Base-by-base conservation (phyloP, 2,329 filamentous ascomycete genomes). In the Cercospora zeina region DNA sequence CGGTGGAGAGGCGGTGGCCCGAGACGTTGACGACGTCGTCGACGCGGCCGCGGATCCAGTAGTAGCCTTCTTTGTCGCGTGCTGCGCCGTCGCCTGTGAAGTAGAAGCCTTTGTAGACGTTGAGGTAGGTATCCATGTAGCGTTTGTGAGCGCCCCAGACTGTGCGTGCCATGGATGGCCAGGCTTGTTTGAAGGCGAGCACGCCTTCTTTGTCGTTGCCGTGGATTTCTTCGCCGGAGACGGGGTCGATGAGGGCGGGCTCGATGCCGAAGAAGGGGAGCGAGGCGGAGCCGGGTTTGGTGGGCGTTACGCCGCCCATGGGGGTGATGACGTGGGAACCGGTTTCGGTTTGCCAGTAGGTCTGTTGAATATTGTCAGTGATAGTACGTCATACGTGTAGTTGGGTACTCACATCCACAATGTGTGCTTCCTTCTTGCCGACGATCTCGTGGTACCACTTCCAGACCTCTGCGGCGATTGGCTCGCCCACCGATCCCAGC, bases 341-440 rank as follows among this genome's bases (percentile, higher is more conserved):
- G 1, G 95, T 99, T 82, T 99, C 95, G 58, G 95, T 99, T 85
- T 99, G 95, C 95, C 95, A 99, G 85, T 99, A 99, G 58, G 95
- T 99, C 91, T 96, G 74, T 57, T 62, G 49, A 9, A 2, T 13
- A n/a, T 47, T 47, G 63, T 73, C 56, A 70, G 66, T 61, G 16
- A 13, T 27, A 14, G 11, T 19, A 10, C 19, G 16, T 8, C 19
- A 21, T 16, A 16, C 13, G 4, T 42, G 37, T n/a, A 4, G 1
- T 37, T 27, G 4, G 4, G 54, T 3, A 85, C 91, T 85, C 82
- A 96, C 92, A 77, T 99, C 95, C 59, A 97, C 88, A 76, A 99
- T 83, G 74, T 99, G 95, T 54, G 91, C 89, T 77, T 96, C 88
- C 78, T 93, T 89, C 83, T 92, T 96, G 73, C 95, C 95, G 58